These are phyloP conservation scores for Xerophyta viscosa DNA, from an alignment of 106 monocot genomes.

Conservation along the genomic window DNA sequence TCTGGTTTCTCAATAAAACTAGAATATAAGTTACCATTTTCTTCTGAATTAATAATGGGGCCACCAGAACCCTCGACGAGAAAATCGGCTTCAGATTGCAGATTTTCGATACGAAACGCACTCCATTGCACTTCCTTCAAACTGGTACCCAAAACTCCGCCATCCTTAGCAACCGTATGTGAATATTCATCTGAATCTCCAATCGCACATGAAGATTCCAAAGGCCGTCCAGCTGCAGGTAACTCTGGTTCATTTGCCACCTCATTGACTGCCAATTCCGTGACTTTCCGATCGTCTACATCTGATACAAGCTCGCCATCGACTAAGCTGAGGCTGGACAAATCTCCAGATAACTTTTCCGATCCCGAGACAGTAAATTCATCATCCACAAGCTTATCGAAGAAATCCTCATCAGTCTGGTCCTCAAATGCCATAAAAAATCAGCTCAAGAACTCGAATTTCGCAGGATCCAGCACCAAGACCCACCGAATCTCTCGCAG, in stretches of 20 bases:
- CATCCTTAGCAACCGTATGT: too few relatives aligned
- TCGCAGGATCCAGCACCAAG: neutral
- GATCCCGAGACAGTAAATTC: constrained; percentile 30
- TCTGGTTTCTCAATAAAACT: too few relatives aligned
- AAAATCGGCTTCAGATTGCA: constrained; percentile 34
- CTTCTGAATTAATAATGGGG: neutral
- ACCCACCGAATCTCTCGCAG: too few relatives aligned
- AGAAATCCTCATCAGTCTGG: constrained; percentile 96
- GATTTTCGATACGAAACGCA: constrained; percentile 28
- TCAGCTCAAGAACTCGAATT: neutral
- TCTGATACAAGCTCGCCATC: constrained; percentile 8
- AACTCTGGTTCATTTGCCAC: neutral
- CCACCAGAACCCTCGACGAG: constrained; percentile 10
- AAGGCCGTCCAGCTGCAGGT: neutral
- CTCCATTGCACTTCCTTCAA: constrained; percentile 92
- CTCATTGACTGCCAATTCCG: neutral
- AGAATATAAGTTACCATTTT: too few relatives aligned
- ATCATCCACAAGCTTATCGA: constrained; percentile 73
- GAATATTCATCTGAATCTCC: neutral
- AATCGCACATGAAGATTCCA: neutral
- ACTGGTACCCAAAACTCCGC: constrained; percentile 29
- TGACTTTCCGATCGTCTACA: constrained; percentile 10
- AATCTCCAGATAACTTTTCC: constrained; percentile 20
- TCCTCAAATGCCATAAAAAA: constrained; percentile 43
- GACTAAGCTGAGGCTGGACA: constrained; percentile 36